These are phyloP conservation scores for Tylopilus plumbeoviolaceoides DNA, from an alignment of 768 basidiomycete species.

Conservation along the genomic window DNA sequence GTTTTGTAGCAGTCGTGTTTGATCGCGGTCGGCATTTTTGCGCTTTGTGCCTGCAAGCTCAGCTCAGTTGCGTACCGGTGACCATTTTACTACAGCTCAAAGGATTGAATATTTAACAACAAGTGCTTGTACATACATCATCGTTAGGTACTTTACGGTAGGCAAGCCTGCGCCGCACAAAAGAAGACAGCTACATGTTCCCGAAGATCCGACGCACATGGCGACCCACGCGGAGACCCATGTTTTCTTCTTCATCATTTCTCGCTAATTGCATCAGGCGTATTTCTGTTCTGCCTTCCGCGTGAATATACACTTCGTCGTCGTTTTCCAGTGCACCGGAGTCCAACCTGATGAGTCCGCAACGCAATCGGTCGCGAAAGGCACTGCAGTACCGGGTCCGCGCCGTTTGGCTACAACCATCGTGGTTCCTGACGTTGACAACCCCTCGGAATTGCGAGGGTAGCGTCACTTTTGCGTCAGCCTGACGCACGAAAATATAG, in stretches of 20 bases:
- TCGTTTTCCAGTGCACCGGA: conserved; percentile 20
- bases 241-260: conserved; percentile 7
- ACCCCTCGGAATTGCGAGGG: conserved; percentile 28
- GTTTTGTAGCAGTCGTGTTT: neutral
- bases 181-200: neutral
- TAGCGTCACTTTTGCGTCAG: conserved; percentile 26
- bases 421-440: conserved; percentile 20
- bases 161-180: conserved; percentile 17
- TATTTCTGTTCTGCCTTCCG: conserved; percentile 24
- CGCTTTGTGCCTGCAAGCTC: neutral
- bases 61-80: conserved; percentile 11
- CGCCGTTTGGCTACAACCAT: conserved; percentile 5
- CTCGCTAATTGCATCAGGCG: conserved; percentile 13
- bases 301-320: conserved; percentile 29
- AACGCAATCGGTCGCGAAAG: conserved; percentile 23
- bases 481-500: conserved; percentile 26
- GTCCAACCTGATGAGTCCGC: conserved; percentile 21
- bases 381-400: conserved; percentile 19
- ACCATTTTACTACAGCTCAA: neutral
- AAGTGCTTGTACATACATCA: neutral
- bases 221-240: conserved; percentile 23
- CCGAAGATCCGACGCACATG: conserved; percentile 30
- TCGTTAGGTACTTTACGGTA: neutral
- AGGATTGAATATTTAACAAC: neutral
- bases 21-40: neutral